Evolutionary conservation across 805 yeast species (phyloP), one percentile per base, ranked within the genome.

Genomic region (Nakazawaea anatomiae): DNA sequence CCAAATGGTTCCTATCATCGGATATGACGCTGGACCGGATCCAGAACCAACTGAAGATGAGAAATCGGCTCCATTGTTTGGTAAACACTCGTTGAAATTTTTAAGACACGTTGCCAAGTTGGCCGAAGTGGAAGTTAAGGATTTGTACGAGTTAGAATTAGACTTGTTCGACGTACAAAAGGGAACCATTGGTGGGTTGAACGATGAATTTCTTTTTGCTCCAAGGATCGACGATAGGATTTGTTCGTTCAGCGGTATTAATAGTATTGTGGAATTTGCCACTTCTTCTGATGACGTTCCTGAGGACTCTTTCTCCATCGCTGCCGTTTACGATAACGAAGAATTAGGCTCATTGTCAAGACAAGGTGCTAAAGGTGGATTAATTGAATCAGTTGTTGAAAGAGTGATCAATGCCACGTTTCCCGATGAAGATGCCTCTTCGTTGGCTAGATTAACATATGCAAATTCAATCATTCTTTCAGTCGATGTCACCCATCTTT

Each of bases 191-290:
- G 95, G 94, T 52, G 96, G 96, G 4, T 70, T 89, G 55, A 79
- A 80, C 57, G 74, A 79, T 55, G 96, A 89, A 59, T 87, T 88
- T 66, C 64, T 89, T 50, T 86, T 79, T 66, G 86, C 89, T 7
- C 96, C 96, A 44, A 79, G 96, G 63, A 72, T 89, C 46, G 96
- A 89, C 64, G 96, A 89, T 69, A 79, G 94, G 69, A 75, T 87
- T 55, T 87, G 92, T 66, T 81, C 91, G 1, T 89, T 73, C 63
- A 79, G 92, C 25, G 94, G 92, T 25, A 63, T 85, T 50, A 64
- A 72, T 50, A 82, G 86, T 0, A 69, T 89, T 54, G 65, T 85
- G 44, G 77, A 74, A 52, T 68, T 67, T 38, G 60, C 75, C n/a
- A 54, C 54, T 18, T 64, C 57, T 31, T 55, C 71, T 40, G 63